These are phyloP conservation scores for Kluyveromyces aestuarii DNA, from an alignment of 805 yeast genomes.

Conservation along the genomic window DNA sequence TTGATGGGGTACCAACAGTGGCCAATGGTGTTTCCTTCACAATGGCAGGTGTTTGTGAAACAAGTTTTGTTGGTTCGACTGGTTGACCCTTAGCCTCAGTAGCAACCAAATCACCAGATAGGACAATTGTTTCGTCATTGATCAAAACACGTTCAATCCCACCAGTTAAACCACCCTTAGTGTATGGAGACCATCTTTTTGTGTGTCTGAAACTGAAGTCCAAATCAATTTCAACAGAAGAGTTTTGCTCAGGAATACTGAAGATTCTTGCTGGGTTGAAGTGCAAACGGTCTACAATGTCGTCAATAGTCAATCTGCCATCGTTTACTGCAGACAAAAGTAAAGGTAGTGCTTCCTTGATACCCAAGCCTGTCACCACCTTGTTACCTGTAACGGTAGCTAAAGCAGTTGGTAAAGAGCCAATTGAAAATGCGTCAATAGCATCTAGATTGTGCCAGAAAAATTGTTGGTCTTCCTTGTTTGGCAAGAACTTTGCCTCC, in stretches of 20 bases:
- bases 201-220: constrained; percentile 47
- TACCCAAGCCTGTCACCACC: constrained; percentile 64
- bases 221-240: constrained; percentile 72
- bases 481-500: constrained; percentile 65
- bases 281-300: constrained; percentile 64
- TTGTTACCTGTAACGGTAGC: constrained; percentile 56
- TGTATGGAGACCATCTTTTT: constrained; percentile 46
- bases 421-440: constrained; percentile 83
- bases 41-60: constrained; percentile 23
- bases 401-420: constrained; percentile 64
- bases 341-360: constrained; percentile 73
- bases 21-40: constrained; percentile 27
- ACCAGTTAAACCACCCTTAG: constrained; percentile 52
- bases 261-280: constrained; percentile 76
- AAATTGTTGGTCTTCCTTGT: constrained; percentile 69
- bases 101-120: constrained; percentile 70
- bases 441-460: constrained; percentile 67
- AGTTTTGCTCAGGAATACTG: constrained; percentile 71
- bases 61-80: constrained; percentile 37
- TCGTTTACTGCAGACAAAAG: constrained; percentile 71
- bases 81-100: constrained; percentile 55
- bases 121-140: constrained; percentile 68
- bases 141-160: constrained; percentile 83
- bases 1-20: constrained; percentile 31
- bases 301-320: constrained; percentile 61